phyloP scores from a whole-genome alignment of 1,284 basidiomycete genomes.

The Sanguinoderma infundibulare region DNA sequence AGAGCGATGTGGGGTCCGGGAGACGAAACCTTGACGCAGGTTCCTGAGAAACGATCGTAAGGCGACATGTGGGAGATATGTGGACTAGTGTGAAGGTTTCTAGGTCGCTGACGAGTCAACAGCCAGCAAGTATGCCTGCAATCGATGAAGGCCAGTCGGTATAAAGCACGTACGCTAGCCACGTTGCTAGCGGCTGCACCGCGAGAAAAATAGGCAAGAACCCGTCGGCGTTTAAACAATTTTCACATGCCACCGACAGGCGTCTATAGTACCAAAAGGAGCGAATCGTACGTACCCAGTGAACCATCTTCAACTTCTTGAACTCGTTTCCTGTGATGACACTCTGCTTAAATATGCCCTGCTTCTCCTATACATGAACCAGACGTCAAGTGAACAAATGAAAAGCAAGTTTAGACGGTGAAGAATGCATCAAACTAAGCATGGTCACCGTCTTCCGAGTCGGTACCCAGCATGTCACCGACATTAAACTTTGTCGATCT shows the following conservation, averaged over 20 bases:
- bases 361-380: too few species aligned
- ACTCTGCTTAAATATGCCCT: too few species aligned
- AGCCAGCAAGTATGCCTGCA: background rate
- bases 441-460: too few species aligned
- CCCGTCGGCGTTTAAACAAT: background rate
- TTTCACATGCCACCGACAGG: background rate
- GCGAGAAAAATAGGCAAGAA: too few species aligned
- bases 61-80: background rate
- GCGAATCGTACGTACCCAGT: background rate
- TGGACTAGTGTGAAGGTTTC: background rate
- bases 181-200: background rate
- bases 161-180: background rate
- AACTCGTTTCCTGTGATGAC: background rate
- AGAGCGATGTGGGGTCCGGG: constrained; percentile 56
- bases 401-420: too few species aligned
- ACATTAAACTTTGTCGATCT: too few species aligned
- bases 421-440: too few species aligned
- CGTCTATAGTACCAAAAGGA: background rate
- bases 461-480: too few species aligned
- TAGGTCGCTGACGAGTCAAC: background rate
- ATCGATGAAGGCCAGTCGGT: background rate
- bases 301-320: background rate
- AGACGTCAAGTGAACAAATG: too few species aligned
- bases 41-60: constrained; percentile 34
- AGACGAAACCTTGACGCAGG: constrained; percentile 59